Base-by-base conservation (phyloP, 2,329 filamentous ascomycete species). In the Diaporthe batatas region DNA sequence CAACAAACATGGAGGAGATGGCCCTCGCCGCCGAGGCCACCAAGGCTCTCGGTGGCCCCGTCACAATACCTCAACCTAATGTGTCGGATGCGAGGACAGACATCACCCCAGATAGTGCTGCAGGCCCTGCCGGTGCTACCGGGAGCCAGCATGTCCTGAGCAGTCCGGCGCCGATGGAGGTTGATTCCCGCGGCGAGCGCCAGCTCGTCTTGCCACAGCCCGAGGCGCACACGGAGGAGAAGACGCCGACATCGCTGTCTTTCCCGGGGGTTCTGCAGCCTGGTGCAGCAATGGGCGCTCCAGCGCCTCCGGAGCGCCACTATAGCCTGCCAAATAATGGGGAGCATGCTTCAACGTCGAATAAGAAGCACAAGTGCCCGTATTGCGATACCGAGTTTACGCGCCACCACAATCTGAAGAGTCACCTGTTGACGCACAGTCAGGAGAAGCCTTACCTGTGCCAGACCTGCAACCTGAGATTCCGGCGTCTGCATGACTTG, bases 361-460 rank as follows among this genome's bases (percentile, higher is more conserved):
- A 84, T 68, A 98, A 98, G 84, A 96, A 96, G 79, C 96, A 99
- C 85, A 97, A 96, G 82, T 99, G 96, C 80, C 96, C 94, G 0
- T 98, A 97, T 82, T 99, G 96, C 86, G 91, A 94, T 51, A 98
- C 96, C 6, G 96, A 98, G 79, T 99, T 99, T 78, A 99, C 96
- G 36, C 91, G 96, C 57, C 96, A 98, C 80, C 96, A 98, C 81
- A 98, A 99, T 79, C 89, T 98, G 36, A 99, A 98, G 84, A 98
- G 95, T 77, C 96, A 99, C 84, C 89, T 99, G 72, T 90, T 99
- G 80, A 98, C 96, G 0, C 96, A 98, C 82, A 98, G 95, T 79
- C 96, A 99, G 86, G 96, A 99, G 82, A 99, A 99, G 83, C 96
- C 96, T 0, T 99, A 96, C 80, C 90, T 96, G 36, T 99, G 96